Conservation (phyloP, 2,329 filamentous ascomycete genomes). For the Microcyclosporella mali region DNA sequence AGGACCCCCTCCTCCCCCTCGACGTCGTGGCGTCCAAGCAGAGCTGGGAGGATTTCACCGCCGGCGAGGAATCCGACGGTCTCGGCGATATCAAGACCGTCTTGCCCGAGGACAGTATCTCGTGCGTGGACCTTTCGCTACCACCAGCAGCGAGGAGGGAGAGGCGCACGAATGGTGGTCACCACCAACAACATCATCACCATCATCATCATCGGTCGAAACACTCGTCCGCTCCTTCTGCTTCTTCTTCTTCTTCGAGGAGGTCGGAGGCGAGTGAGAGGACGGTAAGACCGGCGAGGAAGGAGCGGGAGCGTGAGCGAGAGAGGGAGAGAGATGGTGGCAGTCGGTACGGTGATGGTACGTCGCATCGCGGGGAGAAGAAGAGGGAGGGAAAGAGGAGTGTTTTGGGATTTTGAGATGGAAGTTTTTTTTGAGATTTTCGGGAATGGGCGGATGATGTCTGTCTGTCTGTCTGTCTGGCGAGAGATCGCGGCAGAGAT, state of each 20-base stretch:
- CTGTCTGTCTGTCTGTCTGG: too few species aligned
- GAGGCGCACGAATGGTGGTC: slow-evolving; percentile 7
- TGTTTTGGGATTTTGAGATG: slow-evolving; percentile 6
- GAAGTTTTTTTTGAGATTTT: too few species aligned
- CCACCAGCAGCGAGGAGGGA: too few species aligned
- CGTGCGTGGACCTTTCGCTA: slow-evolving; percentile 30
- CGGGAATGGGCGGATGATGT: too few species aligned
- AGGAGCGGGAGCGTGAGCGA: slow-evolving; percentile 4
- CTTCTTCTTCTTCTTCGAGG: too few species aligned
- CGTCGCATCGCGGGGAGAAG: too few species aligned
- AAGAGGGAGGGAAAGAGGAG: slow-evolving; percentile 7
- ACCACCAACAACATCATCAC: too few species aligned
- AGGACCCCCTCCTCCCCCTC: slow-evolving; percentile 4
- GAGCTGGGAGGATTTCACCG: slow-evolving; percentile 17
- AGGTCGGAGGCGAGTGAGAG: slow-evolving; percentile 20
- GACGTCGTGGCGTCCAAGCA: slow-evolving; percentile 9
- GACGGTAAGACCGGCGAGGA: slow-evolving; percentile 22
- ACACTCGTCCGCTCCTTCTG: too few species aligned
- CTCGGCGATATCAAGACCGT: slow-evolving; percentile 40
- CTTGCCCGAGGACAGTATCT: slow-evolving; percentile 45
- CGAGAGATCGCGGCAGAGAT: too few species aligned
- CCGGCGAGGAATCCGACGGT: slow-evolving; percentile 25
- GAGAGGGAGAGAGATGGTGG: not conserved
- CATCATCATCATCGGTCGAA: too few species aligned
- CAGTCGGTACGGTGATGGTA: not conserved